phyloP scores from a whole-genome alignment of 345 rosid genomes.

The Dipteronia dyeriana region DNA sequence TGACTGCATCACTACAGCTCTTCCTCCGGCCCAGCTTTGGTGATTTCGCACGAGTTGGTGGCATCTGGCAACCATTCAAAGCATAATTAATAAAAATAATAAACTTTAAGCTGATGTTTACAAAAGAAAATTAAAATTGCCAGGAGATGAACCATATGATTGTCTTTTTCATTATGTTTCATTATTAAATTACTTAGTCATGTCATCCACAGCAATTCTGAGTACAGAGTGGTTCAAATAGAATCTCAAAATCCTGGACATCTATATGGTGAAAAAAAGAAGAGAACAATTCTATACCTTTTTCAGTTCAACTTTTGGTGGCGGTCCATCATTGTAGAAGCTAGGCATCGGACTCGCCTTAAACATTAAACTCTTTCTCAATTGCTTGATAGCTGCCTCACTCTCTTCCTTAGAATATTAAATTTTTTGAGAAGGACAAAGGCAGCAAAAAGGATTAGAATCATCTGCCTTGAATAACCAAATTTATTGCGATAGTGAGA shows the following conservation, averaged over 20 bases:
- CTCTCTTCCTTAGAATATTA: slow-evolving; percentile 63
- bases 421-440: not conserved
- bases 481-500: not conserved
- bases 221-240: not conserved
- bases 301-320: slow-evolving; percentile 78
- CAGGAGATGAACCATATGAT: slow-evolving; percentile 11
- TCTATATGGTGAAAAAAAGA: not conserved
- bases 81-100: not conserved
- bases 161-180: not conserved
- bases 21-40: slow-evolving; percentile 76
- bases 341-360: slow-evolving; percentile 91
- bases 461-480: slow-evolving; percentile 7
- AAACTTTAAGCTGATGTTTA: not conserved
- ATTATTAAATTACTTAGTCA: not conserved
- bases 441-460: slow-evolving; percentile 10
- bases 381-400: slow-evolving; percentile 78
- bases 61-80: slow-evolving; percentile 51
- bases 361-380: slow-evolving; percentile 73
- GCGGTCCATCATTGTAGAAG: slow-evolving; percentile 85
- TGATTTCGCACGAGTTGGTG: slow-evolving; percentile 84
- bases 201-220: not conserved
- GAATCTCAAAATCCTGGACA: not conserved
- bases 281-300: slow-evolving; percentile 51
- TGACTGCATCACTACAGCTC: slow-evolving; percentile 47
- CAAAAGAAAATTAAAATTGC: not conserved